phyloP scores from a whole-genome alignment of 164 flowering plant genomes.

The Echeveria elegans region DNA sequence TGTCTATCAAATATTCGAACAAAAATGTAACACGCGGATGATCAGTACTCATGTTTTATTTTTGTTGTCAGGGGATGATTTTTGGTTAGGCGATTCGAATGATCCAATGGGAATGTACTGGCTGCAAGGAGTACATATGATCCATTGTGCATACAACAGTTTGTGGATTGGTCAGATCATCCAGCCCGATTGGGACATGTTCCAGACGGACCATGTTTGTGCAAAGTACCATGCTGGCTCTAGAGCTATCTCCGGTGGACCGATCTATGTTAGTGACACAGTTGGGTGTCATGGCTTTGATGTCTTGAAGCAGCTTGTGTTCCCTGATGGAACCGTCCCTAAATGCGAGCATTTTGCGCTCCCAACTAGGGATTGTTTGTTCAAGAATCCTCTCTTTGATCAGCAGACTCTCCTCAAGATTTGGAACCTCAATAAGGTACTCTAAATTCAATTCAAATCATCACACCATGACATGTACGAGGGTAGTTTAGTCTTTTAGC shows the following conservation, averaged over 20 bases:
- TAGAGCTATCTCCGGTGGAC: conserved; percentile 84
- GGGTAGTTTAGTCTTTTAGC: too few relatives aligned
- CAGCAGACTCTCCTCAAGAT: conserved; percentile 60
- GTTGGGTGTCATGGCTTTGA: conserved; percentile 65
- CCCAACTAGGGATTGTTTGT: conserved; percentile 80
- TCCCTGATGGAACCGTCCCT: conserved; percentile 79
- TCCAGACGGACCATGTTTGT: conserved; percentile 70
- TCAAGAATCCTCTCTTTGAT: conserved; percentile 78
- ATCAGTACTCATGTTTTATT: background rate
- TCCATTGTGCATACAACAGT: conserved; percentile 90
- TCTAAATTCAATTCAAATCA: background rate
- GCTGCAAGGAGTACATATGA: conserved; percentile 91
- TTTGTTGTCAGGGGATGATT: conserved; percentile 66
- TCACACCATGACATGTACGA: background rate
- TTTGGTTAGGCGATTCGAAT: conserved; percentile 90
- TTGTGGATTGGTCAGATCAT: conserved; percentile 90
- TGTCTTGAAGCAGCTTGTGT: conserved; percentile 60
- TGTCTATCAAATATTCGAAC: background rate
- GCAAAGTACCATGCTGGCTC: conserved; percentile 84
- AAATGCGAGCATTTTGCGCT: conserved; percentile 67
- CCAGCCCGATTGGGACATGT: conserved; percentile 97
- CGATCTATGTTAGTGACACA: conserved; percentile 73
- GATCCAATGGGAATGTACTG: conserved; percentile 87
- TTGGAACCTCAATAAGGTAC: conserved; percentile 89
- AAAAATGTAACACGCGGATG: background rate